Evolutionary conservation across 140 eudicot species (phyloP), one percentile per base, ranked within the genome.

Genomic region (Oenanthe javanica): DNA sequence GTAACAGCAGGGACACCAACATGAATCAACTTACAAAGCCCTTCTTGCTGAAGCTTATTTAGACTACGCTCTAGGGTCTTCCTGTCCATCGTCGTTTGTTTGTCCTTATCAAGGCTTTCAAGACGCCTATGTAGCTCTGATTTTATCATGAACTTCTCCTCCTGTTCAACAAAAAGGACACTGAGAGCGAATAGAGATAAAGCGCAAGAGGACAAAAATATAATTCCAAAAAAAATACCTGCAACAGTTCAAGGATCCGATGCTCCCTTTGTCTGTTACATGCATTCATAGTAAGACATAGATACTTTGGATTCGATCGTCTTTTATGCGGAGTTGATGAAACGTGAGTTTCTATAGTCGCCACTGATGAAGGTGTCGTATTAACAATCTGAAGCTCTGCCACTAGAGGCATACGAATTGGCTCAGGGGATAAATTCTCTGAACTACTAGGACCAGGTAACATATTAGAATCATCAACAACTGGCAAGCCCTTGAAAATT

Each of bases 41-140:
- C 97, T 69, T 87, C 95, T 78, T 83, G 79, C 82, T 89, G 91
- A 88, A 94, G 96, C 79, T 90, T 92, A 79, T 86, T 88, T 79
- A 94, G 79, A 82, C 88, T 81, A 69, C 97, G 97, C 5, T 73
- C 84, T 54, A 94, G 82, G 59, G 99, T 94, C 90, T 79, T 92
- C 77, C 89, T 88, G 84, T 92, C 99, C 96, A 92, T 94, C 61
- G 51, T 63, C 13, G 92, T 87, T 19, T 86, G 80, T 86, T 87
- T 89, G 67, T 86, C 96, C 82, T 90, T 90, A 77, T 92, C 94
- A 38, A 91, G 87, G 81, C 83, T 86, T 83, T 92, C 93, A 79
- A 94, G 93, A 80, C 87, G 85, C 81, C 92, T 85, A 54, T 87
- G 92, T 70, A 94, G 87, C 85, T 94, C 97, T 45, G 96, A 84